Evolutionary conservation across 2,329 filamentous ascomycete species (phyloP).

Genomic region (Monosporascus sp.): DNA sequence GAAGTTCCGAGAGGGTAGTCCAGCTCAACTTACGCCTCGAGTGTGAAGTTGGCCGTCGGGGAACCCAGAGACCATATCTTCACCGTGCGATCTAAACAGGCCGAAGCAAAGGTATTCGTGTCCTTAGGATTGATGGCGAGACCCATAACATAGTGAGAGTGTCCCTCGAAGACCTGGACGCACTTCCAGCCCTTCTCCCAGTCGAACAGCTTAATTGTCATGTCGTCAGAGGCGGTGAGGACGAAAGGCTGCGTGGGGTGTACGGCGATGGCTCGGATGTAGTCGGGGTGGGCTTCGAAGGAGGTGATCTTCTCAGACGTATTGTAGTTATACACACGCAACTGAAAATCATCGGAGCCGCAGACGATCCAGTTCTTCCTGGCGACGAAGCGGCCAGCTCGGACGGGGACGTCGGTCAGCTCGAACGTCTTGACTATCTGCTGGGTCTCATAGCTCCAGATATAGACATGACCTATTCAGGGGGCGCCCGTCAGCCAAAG

Average conservation of each 20-base stretch:
- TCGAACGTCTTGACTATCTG: slow-evolving; percentile 98
- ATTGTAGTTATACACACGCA: slow-evolving; percentile 97
- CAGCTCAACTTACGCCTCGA: slow-evolving; percentile 58
- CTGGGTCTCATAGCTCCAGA: slow-evolving; percentile 97
- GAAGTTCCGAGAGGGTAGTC: slow-evolving; percentile 17
- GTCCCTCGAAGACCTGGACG: slow-evolving; percentile 92
- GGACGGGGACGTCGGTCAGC: slow-evolving; percentile 94
- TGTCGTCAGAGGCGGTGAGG: slow-evolving; percentile 93
- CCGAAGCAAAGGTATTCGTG: slow-evolving; percentile 85
- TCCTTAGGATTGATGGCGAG: slow-evolving; percentile 97
- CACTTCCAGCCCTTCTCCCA: slow-evolving; percentile 99
- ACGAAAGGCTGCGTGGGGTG: slow-evolving; percentile 95
- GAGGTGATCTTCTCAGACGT: slow-evolving; percentile 97
- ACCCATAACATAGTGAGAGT: slow-evolving; percentile 95
- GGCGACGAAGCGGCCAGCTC: slow-evolving; percentile 92
- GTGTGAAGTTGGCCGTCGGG: slow-evolving; percentile 88
- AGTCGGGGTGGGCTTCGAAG: slow-evolving; percentile 96
- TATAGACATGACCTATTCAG: slow-evolving; percentile 82
- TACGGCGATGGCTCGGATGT: slow-evolving; percentile 93
- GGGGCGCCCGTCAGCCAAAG: slow-evolving; percentile 7
- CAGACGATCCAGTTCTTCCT: slow-evolving; percentile 99
- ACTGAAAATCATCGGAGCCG: slow-evolving; percentile 85
- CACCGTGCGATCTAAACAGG: slow-evolving; percentile 92
- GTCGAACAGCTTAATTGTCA: slow-evolving; percentile 74
- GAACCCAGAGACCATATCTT: slow-evolving; percentile 98